Evolutionary conservation across 1,139 yeast genomes (phyloP).

Genomic region (Geotrichum australiense): DNA sequence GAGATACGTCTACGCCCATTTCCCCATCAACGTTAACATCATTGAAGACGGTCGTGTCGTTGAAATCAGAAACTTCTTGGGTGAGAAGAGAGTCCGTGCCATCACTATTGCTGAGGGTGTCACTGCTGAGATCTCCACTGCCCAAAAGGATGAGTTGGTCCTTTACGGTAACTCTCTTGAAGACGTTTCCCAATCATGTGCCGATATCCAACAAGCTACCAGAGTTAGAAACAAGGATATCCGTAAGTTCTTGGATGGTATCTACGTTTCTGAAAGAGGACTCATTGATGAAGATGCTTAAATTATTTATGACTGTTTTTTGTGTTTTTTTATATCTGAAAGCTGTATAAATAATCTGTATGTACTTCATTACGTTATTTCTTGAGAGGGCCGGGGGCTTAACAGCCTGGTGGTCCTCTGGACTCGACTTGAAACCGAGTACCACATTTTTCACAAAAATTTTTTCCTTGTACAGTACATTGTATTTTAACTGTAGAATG

Average conservation of each 20-base stretch:
- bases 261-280: conserved; percentile 97
- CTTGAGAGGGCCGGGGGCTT: background rate
- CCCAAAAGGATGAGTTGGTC: conserved; percentile 90
- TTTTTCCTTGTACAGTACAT: too few relatives aligned
- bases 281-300: conserved; percentile 60
- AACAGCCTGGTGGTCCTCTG: background rate
- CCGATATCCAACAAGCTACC: conserved; percentile 97
- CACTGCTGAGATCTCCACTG: conserved; percentile 72
- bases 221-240: conserved; percentile 99
- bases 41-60: conserved; percentile 67
- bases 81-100: conserved; percentile 94
- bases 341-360: conserved; percentile 12
- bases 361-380: background rate
- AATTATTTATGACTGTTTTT: conserved; percentile 5
- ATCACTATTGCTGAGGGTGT: conserved; percentile 88
- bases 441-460: background rate
- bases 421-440: conserved; percentile 4
- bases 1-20: conserved; percentile 99
- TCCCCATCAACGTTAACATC: conserved; percentile 98
- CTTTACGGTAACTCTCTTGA: conserved; percentile 95
- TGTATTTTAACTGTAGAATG: too few relatives aligned
- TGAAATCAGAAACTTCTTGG: conserved; percentile 99
- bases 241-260: conserved; percentile 99
- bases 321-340: background rate
- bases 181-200: conserved; percentile 97